Percentiles rank a stretch among this genome's conserved stretches.
Evolutionary conservation across 2,329 filamentous ascomycete genomes (phyloP).

Genomic region (Fusarium dimerum): DNA sequence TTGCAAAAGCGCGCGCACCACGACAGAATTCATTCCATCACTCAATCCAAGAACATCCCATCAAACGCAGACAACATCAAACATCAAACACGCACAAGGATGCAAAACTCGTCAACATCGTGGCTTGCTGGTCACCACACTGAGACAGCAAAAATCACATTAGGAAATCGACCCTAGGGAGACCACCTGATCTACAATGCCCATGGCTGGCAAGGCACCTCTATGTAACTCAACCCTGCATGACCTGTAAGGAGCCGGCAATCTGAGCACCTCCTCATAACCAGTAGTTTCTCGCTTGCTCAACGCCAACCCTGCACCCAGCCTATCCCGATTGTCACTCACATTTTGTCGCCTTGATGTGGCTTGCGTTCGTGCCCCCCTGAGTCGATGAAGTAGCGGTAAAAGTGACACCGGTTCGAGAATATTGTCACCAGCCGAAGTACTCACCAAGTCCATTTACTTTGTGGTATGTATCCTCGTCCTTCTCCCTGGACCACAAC

Average conservation of each 20-base stretch:
- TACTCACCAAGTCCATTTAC: not conserved
- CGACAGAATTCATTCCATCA: no score
- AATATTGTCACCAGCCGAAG: not conserved
- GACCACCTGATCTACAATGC: slow-evolving; percentile 26
- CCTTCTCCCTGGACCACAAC: no score
- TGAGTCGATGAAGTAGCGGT: not conserved
- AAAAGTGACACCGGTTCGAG: not conserved
- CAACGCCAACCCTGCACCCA: slow-evolving; percentile 15
- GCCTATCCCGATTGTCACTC: slow-evolving; percentile 10
- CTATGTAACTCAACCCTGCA: slow-evolving; percentile 28
- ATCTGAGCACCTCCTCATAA: slow-evolving; percentile 17
- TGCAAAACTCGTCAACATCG: slow-evolving; percentile 16
- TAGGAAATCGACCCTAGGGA: slow-evolving; percentile 19
- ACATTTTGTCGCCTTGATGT: slow-evolving; percentile 1
- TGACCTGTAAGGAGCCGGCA: slow-evolving; percentile 29
- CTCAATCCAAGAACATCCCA: no score
- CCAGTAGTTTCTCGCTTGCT: slow-evolving; percentile 30
- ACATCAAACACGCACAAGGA: slow-evolving; percentile 12
- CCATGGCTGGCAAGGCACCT: slow-evolving; percentile 16
- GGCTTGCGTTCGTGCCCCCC: slow-evolving; percentile 1
- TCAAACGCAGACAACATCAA: not conserved
- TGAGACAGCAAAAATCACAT: slow-evolving; percentile 5
- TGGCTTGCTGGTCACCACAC: slow-evolving; percentile 11
- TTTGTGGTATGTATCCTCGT: no score
- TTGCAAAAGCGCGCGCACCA: not conserved